phyloP scores from a whole-genome alignment of 163 green algal genomes.

The Prototheca cutis region DNA sequence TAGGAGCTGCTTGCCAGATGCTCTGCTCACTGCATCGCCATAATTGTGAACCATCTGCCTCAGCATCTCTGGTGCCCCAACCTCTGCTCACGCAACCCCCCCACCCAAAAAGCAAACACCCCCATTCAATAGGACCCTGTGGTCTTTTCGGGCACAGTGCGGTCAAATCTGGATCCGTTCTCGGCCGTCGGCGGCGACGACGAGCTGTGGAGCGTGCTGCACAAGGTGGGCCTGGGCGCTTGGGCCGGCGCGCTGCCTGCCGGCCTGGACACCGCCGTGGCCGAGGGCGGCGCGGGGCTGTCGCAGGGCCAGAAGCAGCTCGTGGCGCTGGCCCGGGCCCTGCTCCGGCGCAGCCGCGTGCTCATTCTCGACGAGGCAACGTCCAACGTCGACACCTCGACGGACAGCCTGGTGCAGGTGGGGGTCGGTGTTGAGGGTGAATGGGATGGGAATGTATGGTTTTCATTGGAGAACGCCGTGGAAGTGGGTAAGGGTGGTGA shows the following conservation, averaged over 20 bases:
- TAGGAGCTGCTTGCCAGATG: too few relatives aligned
- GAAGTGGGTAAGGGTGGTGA: too few relatives aligned
- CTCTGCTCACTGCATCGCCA: too few relatives aligned
- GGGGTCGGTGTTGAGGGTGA: too few relatives aligned
- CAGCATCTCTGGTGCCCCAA: too few relatives aligned
- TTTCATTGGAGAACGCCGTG: too few relatives aligned
- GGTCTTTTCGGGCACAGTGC: conserved; percentile 72
- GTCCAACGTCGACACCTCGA: conserved; percentile 64
- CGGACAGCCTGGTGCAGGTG: conserved; percentile 67
- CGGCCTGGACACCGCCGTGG: conserved; percentile 21
- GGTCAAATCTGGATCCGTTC: conserved; percentile 89
- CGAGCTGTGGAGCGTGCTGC: conserved; percentile 64
- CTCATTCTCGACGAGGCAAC: conserved; percentile 66
- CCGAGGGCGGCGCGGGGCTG: conserved; percentile 74
- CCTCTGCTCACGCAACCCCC: too few relatives aligned
- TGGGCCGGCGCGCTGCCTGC: conserved; percentile 7
- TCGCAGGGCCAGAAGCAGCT: conserved; percentile 78
- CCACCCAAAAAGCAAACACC: too few relatives aligned
- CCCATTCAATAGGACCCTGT: conserved; percentile 69
- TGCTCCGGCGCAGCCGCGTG: conserved; percentile 52
- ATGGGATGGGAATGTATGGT: background rate
- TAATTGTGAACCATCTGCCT: too few relatives aligned
- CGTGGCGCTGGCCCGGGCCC: conserved; percentile 78
- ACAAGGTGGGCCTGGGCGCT: conserved; percentile 39
- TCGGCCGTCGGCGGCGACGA: conserved; percentile 37